phyloP scores from a whole-genome alignment of 78 protist species.

The Diacronema lutheri region DNA sequence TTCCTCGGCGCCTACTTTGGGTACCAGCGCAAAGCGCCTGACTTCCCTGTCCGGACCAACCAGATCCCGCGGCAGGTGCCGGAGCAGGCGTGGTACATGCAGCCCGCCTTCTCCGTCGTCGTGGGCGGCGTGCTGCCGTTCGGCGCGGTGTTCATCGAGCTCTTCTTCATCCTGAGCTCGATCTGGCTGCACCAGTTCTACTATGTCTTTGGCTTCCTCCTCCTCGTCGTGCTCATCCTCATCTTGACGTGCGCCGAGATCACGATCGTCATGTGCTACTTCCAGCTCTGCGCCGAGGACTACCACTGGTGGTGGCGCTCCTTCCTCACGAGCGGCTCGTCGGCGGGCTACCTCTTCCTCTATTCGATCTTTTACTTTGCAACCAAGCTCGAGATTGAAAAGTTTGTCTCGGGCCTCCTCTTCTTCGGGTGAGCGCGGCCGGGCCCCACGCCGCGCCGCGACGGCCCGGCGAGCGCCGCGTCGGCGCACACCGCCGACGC shows the following conservation, averaged over 20 bases:
- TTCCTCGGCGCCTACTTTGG: conserved; percentile 89
- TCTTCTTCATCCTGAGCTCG: conserved; percentile 80
- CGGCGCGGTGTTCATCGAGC: conserved; percentile 92
- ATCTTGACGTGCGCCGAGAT: conserved; percentile 86
- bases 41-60: conserved; percentile 79
- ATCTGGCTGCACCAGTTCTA: conserved; percentile 87
- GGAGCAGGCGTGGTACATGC: conserved; percentile 82
- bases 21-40: conserved; percentile 21
- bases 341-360: conserved; percentile 84
- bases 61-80: conserved; percentile 93
- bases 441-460: background rate
- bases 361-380: conserved; percentile 82
- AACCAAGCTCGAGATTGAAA: conserved; percentile 61
- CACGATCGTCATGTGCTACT: conserved; percentile 89
- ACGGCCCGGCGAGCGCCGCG: no score
- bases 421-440: conserved; percentile 19
- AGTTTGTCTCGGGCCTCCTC: conserved; percentile 16
- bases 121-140: conserved; percentile 94
- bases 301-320: conserved; percentile 94
- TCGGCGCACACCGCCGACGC: no score
- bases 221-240: conserved; percentile 85
- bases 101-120: conserved; percentile 68
- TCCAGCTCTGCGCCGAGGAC: conserved; percentile 67
- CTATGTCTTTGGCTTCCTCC: conserved; percentile 92
- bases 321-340: conserved; percentile 76